A percentile compares a stretch with the other conserved stretches of the same genome.
These are phyloP conservation scores for Xylariomycetidae sp. DNA, from an alignment of 2,329 filamentous ascomycete species.

Conservation along the genomic window DNA sequence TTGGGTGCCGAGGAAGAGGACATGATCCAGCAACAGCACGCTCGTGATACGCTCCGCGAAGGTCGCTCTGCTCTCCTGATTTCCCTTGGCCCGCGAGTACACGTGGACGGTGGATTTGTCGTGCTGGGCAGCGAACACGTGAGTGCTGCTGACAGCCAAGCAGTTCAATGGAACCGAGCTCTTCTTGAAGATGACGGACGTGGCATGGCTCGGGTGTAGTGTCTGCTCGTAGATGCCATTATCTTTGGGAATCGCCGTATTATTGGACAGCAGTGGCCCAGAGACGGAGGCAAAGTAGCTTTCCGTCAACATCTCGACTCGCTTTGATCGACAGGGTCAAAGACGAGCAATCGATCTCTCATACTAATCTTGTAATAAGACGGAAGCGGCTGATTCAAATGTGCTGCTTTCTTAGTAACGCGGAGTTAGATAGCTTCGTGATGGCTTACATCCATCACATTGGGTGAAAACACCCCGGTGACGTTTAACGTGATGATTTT, in stretches of 20 bases:
- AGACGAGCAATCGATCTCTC: no score
- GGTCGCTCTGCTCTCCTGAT: constrained; percentile 82
- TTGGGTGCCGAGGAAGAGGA: constrained; percentile 75
- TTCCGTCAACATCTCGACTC: constrained; percentile 49
- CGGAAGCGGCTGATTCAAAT: no score
- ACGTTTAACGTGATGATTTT: no score
- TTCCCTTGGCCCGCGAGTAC: constrained; percentile 77
- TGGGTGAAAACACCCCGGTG: no score
- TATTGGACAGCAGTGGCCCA: constrained; percentile 54
- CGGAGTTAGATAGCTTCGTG: no score
- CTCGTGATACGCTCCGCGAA: constrained; percentile 85
- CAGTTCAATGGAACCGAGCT: constrained; percentile 76
- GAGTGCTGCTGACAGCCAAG: constrained; percentile 72
- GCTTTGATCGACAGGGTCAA: no score
- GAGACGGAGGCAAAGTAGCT: constrained; percentile 55
- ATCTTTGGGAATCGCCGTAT: constrained; percentile 67
- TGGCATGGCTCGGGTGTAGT: constrained; percentile 70
- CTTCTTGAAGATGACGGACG: constrained; percentile 83
- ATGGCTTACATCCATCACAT: no score
- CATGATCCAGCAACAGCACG: constrained; percentile 65
- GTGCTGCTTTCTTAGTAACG: no score
- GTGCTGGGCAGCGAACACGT: constrained; percentile 86
- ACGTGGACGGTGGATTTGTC: constrained; percentile 93
- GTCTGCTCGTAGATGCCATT: constrained; percentile 84
- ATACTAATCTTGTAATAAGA: no score